Base-by-base conservation (phyloP, 179 eudicot genomes). In the Gypsophila paniculata region DNA sequence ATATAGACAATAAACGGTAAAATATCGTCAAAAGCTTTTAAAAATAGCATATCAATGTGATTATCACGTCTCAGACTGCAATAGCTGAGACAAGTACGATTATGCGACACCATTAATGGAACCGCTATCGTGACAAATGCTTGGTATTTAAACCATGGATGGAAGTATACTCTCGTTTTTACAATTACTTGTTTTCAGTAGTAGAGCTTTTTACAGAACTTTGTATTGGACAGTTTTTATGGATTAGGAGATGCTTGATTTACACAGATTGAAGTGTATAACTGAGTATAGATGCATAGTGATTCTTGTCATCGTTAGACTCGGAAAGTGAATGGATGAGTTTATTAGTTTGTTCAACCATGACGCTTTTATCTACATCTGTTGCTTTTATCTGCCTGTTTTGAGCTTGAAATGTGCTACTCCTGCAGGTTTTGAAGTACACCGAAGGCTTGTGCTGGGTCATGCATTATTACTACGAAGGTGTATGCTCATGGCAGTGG, bases 401-500 rank as follows among this genome's bases (percentile, higher is more conserved):
- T 12, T 52, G 66, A 71, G 69, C 61, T 60, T 39, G n/a, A 61
- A 8, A 34, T 42, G 10, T 65, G 26, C 52, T 42, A 42, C 5
- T 38, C 42, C 65, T 54, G 71, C 83, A 94, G 99, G 97, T 90
- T 21, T 63, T 79, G 77, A 87, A 84, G 65, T 94, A 94, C 82
- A 82, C 87, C 13, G 97, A 94, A 85, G 99, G 97, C 60, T 72
- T 94, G 72, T 94, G 97, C 76, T 92, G 97, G 99, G 99, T 92
- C 76, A 90, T 94, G 99, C 96, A 88, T 76, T 94, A 94, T 79
- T 94, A 94, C 77, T 94, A 94, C 78, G 99, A 94, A 87, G 99
- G 99, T 34, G 99, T 94, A 74, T 90, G 96, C 79, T 94, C 99
- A 59, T 94, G 99, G 99, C 80, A 88, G 55, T 92, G 99, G 99